Conservation (phyloP, 345 rosid species). For the Mangifera indica region DNA sequence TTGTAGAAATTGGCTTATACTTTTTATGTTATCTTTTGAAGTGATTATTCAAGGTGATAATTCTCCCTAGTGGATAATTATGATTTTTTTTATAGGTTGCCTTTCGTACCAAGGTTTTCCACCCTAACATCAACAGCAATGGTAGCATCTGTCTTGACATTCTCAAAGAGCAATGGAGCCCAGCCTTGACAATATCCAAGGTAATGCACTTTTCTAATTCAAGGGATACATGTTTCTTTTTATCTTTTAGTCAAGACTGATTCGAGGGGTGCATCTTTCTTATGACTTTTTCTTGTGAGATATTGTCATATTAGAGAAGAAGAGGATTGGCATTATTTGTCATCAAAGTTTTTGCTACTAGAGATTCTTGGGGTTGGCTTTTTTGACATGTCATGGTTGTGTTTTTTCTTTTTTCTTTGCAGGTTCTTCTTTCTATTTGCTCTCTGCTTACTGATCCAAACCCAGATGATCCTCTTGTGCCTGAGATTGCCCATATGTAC, state of each 20-base stretch:
- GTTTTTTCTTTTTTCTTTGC: conserved; percentile 42
- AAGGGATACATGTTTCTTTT: too few relatives aligned
- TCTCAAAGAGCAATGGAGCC: conserved; percentile 78
- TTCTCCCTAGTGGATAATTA: not conserved
- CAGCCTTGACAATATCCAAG: conserved; percentile 71
- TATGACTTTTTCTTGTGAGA: too few relatives aligned
- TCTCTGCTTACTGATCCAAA: conserved; percentile 69
- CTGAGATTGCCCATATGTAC: conserved; percentile 69
- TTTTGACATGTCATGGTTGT: not conserved
- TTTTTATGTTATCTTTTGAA: too few relatives aligned
- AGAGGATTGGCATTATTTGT: too few relatives aligned
- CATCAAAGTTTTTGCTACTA: too few relatives aligned
- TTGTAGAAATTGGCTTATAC: too few relatives aligned
- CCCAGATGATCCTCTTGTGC: conserved; percentile 73
- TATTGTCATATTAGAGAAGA: too few relatives aligned
- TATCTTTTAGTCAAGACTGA: not conserved
- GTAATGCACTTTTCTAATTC: conserved; percentile 28
- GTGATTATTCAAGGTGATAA: not conserved
- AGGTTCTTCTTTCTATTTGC: conserved; percentile 74
- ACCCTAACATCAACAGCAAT: conserved; percentile 70
- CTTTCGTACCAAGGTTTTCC: conserved; percentile 67
- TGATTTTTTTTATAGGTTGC: conserved; percentile 42
- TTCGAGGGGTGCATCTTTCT: not conserved
- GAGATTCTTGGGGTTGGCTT: not conserved
- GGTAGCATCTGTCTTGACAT: conserved; percentile 78